Percentiles rank a stretch among this genome's conserved stretches.
Conservation (phyloP, 2,329 filamentous ascomycete species). For the Fusarium foetens region DNA sequence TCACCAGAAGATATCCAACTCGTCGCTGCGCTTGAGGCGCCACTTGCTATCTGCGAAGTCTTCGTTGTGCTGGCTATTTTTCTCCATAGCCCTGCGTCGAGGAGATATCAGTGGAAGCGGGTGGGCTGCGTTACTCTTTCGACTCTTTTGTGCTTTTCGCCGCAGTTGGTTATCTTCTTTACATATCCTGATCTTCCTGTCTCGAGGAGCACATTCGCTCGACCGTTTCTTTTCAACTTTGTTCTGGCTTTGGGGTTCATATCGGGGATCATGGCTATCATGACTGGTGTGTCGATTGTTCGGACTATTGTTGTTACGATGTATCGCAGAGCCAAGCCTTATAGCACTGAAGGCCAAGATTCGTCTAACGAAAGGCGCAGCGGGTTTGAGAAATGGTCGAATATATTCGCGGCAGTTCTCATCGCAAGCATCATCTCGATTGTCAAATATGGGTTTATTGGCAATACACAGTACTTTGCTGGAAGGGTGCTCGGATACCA, state of each 20-base stretch:
- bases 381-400: background rate
- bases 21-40: background rate
- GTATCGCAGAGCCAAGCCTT: background rate
- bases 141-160: background rate
- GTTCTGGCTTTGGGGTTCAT: background rate
- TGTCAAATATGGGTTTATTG: background rate
- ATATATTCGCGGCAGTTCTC: background rate
- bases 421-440: background rate
- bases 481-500: background rate
- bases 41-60: background rate
- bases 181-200: background rate
- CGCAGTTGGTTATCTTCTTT: background rate
- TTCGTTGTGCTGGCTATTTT: background rate
- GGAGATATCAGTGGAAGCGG: background rate
- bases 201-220: background rate
- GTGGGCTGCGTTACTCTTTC: background rate
- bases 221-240: background rate
- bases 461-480: background rate
- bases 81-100: background rate
- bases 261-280: background rate
- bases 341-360: too few species aligned
- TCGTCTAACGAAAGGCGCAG: fast-evolving
- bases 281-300: background rate
- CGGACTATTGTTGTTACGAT: fast-evolving
- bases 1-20: background rate